These are phyloP conservation scores for Panaeolus cyanescens DNA, from an alignment of 768 basidiomycete species.

Conservation along the genomic window DNA sequence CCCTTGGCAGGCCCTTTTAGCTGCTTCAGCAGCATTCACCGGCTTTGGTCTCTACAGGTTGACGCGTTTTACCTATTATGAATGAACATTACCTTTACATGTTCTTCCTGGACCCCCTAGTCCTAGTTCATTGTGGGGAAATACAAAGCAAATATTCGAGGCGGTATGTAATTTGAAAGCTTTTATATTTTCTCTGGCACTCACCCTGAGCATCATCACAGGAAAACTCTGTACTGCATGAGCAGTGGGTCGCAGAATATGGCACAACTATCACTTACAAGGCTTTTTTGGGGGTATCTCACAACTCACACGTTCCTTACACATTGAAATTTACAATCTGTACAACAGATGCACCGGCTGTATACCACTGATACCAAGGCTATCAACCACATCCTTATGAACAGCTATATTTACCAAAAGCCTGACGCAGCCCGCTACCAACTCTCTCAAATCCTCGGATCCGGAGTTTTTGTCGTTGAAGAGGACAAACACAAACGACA, in stretches of 20 bases:
- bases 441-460: conserved; percentile 45
- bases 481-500: conserved; percentile 49
- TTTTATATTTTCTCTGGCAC: not conserved
- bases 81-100: conserved; percentile 44
- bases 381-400: conserved; percentile 62
- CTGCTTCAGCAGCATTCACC: conserved; percentile 13
- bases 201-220: conserved; percentile 6
- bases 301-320: too few relatives aligned
- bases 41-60: conserved; percentile 34
- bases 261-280: conserved; percentile 48
- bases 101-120: conserved; percentile 52
- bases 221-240: conserved; percentile 40
- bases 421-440: conserved; percentile 38
- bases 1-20: not conserved
- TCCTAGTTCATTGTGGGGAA: conserved; percentile 47
- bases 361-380: conserved; percentile 65
- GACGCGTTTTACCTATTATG: conserved; percentile 25
- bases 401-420: conserved; percentile 58
- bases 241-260: conserved; percentile 51
- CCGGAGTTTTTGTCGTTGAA: conserved; percentile 51
- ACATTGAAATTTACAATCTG: too few relatives aligned
- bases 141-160: conserved; percentile 44
- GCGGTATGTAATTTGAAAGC: conserved; percentile 30
- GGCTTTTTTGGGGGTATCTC: conserved; percentile 46
- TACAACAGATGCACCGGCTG: conserved; percentile 38